phyloP scores from a whole-genome alignment of 2,329 filamentous ascomycete species.

The Blastomyces emzantsi region DNA sequence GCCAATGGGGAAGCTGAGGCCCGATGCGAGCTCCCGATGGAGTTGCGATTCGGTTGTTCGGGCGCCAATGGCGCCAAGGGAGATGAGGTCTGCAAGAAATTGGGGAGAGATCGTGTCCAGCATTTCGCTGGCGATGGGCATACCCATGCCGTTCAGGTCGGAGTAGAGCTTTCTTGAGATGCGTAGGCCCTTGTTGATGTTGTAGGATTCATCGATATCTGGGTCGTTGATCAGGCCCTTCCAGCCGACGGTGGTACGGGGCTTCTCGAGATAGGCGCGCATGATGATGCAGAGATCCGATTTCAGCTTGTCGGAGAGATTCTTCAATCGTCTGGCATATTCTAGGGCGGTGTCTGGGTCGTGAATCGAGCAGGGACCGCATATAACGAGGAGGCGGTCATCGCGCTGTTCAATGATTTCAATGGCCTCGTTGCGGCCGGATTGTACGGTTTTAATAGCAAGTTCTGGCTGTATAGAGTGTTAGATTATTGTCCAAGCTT shows the following conservation, averaged over 20 bases:
- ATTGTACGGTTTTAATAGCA: conserved; percentile 36
- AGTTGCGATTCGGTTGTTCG: conserved; percentile 95
- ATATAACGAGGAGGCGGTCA: conserved; percentile 86
- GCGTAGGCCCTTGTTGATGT: conserved; percentile 97
- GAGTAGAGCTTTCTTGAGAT: conserved; percentile 89
- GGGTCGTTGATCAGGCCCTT: conserved; percentile 99
- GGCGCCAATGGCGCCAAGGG: conserved; percentile 88
- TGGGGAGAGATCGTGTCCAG: conserved; percentile 97
- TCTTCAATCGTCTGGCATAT: conserved; percentile 72
- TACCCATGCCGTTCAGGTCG: conserved; percentile 74
- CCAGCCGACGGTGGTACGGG: conserved; percentile 95
- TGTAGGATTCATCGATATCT: conserved; percentile 91
- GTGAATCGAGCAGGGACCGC: conserved; percentile 95
- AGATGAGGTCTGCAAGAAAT: conserved; percentile 93
- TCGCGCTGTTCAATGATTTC: conserved; percentile 64
- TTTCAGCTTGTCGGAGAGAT: conserved; percentile 67
- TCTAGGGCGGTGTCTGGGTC: conserved; percentile 81
- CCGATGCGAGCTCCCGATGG: conserved; percentile 89
- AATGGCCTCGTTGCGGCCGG: conserved; percentile 48
- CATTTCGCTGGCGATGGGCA: conserved; percentile 98
- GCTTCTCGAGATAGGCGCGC: conserved; percentile 98
- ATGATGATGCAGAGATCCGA: conserved; percentile 87
- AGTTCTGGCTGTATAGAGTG: conserved; percentile 25
- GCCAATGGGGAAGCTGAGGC: conserved; percentile 92
- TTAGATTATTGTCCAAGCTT: neutral